Evolutionary conservation across 495 filamentous ascomycete species (phyloP).

Genomic region (Staphylotrichum tortipilum): DNA sequence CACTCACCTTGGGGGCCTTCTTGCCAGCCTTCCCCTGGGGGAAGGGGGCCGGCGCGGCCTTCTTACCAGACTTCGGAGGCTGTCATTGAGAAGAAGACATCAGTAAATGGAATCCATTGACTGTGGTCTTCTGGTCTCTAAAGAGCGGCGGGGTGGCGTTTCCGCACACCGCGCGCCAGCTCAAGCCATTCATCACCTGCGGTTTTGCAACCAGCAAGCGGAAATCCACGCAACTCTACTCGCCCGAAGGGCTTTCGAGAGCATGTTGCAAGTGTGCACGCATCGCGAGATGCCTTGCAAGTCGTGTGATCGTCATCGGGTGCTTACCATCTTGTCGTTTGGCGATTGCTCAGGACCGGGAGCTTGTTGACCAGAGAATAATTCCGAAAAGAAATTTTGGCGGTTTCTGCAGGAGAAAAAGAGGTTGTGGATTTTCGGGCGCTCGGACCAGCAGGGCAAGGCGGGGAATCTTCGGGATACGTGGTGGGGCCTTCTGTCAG

Average conservation of each 20-base stretch:
- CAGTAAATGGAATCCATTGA: constrained; percentile 75
- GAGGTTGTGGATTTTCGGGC: constrained; percentile 20
- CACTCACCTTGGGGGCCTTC: constrained; percentile 88
- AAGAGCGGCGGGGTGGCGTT: constrained; percentile 60
- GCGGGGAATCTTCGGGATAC: constrained; percentile 21
- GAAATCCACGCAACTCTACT: constrained; percentile 40
- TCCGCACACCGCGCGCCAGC: constrained; percentile 47
- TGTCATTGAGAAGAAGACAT: constrained; percentile 99
- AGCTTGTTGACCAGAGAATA: constrained; percentile 18
- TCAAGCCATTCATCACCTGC: constrained; percentile 80
- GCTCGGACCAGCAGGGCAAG: constrained; percentile 19
- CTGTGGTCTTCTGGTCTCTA: constrained; percentile 86
- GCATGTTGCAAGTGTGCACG: constrained; percentile 20
- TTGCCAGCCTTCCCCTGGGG: constrained; percentile 91
- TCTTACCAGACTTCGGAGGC: constrained; percentile 96
- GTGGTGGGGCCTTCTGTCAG: background rate
- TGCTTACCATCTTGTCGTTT: constrained; percentile 40
- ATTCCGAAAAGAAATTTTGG: constrained; percentile 15
- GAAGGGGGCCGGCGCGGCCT: constrained; percentile 91
- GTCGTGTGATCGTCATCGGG: constrained; percentile 18
- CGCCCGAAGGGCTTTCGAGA: constrained; percentile 11
- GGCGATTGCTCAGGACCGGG: constrained; percentile 23
- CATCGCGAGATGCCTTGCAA: constrained; percentile 17
- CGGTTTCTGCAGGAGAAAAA: constrained; percentile 15
- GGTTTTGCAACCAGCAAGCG: constrained; percentile 41